phyloP scores from a whole-genome alignment of 2,329 filamentous ascomycete species.

The Colletotrichum sp. region DNA sequence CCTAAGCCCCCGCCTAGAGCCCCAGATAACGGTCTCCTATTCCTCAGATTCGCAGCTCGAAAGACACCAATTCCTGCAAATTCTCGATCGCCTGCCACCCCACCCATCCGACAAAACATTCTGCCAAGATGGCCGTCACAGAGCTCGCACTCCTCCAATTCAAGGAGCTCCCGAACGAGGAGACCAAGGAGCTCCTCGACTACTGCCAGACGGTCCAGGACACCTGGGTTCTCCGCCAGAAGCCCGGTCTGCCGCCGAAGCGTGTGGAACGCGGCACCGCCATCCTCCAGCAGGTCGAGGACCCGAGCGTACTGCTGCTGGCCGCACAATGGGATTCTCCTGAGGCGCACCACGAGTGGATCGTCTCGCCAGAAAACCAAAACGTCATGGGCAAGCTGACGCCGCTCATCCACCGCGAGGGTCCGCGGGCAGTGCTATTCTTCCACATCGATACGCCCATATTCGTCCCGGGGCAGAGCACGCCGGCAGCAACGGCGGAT shows the following conservation, averaged over 20 bases:
- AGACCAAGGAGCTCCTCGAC: constrained; percentile 36
- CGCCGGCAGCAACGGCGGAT: not conserved
- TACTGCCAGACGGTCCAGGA: constrained; percentile 39
- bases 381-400: constrained; percentile 35
- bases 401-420: constrained; percentile 35
- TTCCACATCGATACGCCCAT: constrained; percentile 45
- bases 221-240: constrained; percentile 41
- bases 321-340: constrained; percentile 50
- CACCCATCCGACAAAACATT: not conserved
- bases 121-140: constrained; percentile 38
- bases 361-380: constrained; percentile 45
- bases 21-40: not conserved
- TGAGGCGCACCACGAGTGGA: constrained; percentile 47
- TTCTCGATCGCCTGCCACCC: not conserved
- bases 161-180: constrained; percentile 29
- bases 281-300: constrained; percentile 38
- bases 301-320: constrained; percentile 44
- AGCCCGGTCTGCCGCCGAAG: constrained; percentile 37
- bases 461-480: constrained; percentile 12
- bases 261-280: constrained; percentile 36
- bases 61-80: not conserved
- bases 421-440: constrained; percentile 35
- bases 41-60: not conserved
- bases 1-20: not conserved
- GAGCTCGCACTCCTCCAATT: constrained; percentile 43